These are phyloP conservation scores for Diaporthe nobilis DNA, from an alignment of 2,329 filamentous ascomycete species.

Conservation along the genomic window DNA sequence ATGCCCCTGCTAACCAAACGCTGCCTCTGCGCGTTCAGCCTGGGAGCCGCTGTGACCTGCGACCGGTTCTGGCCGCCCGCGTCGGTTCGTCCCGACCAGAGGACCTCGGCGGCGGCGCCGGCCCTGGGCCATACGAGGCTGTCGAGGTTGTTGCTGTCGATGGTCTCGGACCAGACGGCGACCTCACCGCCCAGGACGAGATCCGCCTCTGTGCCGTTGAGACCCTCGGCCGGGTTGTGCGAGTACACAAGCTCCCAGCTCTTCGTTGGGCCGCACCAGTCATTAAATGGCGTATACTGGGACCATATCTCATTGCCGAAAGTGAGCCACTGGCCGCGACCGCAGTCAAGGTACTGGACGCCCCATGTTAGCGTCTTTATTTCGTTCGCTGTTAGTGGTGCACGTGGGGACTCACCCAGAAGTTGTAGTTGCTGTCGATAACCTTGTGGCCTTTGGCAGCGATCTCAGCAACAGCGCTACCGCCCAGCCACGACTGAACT, in stretches of 20 bases:
- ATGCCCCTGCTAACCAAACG: conserved; percentile 79
- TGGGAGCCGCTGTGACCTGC: conserved; percentile 77
- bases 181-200: conserved; percentile 86
- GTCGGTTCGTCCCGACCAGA: conserved; percentile 83
- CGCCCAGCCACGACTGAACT: conserved; percentile 84
- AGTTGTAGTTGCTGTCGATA: conserved; percentile 82
- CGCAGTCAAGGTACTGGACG: conserved; percentile 83
- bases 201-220: conserved; percentile 73
- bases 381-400: neutral
- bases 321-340: conserved; percentile 84
- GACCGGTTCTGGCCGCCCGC: conserved; percentile 76
- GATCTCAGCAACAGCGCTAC: conserved; percentile 71
- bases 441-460: conserved; percentile 77
- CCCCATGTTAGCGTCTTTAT: conserved; percentile 43
- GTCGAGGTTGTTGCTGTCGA: conserved; percentile 82
- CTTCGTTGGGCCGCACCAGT: conserved; percentile 87
- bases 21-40: conserved; percentile 83
- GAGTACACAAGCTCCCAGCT: conserved; percentile 87
- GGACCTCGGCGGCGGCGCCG: conserved; percentile 80
- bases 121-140: conserved; percentile 83
- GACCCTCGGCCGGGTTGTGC: conserved; percentile 78
- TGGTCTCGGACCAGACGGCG: conserved; percentile 86
- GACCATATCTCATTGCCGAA: conserved; percentile 67
- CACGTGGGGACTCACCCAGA: conserved; percentile 70
- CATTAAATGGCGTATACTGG: conserved; percentile 77